phyloP scores from a whole-genome alignment of 2,329 filamentous ascomycete genomes.

The Byssochlamys sp. region DNA sequence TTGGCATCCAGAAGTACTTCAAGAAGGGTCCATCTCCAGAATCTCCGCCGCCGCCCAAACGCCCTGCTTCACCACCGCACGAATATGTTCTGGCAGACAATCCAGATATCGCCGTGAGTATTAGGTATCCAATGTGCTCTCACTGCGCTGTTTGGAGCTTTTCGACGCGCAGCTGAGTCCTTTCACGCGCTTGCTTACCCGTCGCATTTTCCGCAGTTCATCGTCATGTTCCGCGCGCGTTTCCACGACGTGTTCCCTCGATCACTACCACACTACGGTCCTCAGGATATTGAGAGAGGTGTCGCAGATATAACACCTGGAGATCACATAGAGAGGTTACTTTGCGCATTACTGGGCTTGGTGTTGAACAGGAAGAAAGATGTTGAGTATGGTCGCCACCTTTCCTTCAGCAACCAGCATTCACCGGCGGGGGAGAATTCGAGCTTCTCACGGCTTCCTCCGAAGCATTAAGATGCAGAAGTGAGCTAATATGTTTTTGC shows the following conservation, averaged over 20 bases:
- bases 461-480: background rate
- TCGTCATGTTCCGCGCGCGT: constrained; percentile 93
- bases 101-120: constrained; percentile 78
- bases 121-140: constrained; percentile 3
- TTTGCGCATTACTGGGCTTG: constrained; percentile 80
- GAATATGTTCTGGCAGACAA: constrained; percentile 86
- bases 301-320: constrained; percentile 68
- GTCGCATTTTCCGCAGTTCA: constrained; percentile 55
- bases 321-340: constrained; percentile 73
- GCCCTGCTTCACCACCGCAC: constrained; percentile 78
- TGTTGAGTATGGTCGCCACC: constrained; percentile 67
- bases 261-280: constrained; percentile 79
- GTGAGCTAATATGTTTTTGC: constrained; percentile 21
- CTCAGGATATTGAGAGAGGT: constrained; percentile 86
- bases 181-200: constrained; percentile 25
- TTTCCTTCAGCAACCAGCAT: background rate
- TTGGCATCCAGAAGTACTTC: constrained; percentile 41
- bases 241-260: constrained; percentile 84
- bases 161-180: constrained; percentile 11
- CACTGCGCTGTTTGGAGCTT: constrained; percentile 27
- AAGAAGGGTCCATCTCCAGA: constrained; percentile 30
- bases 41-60: constrained; percentile 62
- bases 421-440: background rate
- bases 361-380: constrained; percentile 96
- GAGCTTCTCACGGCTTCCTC: background rate